Evolutionary conservation across 495 filamentous ascomycete genomes (phyloP).

Genomic region (Aspergillus taichungensis): DNA sequence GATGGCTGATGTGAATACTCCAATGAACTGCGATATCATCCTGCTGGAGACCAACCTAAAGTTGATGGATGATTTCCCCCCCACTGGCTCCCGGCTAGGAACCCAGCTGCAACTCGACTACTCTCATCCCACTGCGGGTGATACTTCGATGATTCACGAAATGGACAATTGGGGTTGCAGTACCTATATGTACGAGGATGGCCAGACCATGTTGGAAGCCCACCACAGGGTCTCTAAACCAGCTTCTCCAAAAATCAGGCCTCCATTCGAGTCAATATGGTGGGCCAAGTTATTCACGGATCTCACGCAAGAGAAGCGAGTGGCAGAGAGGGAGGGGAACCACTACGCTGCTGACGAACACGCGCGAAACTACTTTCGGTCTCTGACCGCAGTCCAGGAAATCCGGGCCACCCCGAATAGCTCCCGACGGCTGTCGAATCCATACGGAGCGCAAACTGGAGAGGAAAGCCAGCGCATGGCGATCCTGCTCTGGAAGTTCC

Average conservation of each 20-base stretch:
- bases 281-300: slow-evolving; percentile 41
- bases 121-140: slow-evolving; percentile 26
- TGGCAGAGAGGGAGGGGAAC: slow-evolving; percentile 28
- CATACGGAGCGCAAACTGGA: slow-evolving; percentile 18
- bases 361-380: slow-evolving; percentile 30
- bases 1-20: slow-evolving; percentile 25
- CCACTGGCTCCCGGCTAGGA: slow-evolving; percentile 30
- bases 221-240: slow-evolving; percentile 29
- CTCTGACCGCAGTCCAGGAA: slow-evolving; percentile 43
- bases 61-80: slow-evolving; percentile 39
- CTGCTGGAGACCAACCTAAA: slow-evolving; percentile 40
- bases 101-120: slow-evolving; percentile 39
- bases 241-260: slow-evolving; percentile 35
- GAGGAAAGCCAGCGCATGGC: slow-evolving; percentile 39
- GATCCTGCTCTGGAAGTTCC: slow-evolving; percentile 47
- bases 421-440: slow-evolving; percentile 23
- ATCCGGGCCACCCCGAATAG: slow-evolving; percentile 29
- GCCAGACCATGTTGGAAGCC: slow-evolving; percentile 24
- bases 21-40: slow-evolving; percentile 39
- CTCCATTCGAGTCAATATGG: slow-evolving; percentile 40
- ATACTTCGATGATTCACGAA: slow-evolving; percentile 28
- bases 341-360: slow-evolving; percentile 30
- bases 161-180: slow-evolving; percentile 42
- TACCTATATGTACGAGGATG: slow-evolving; percentile 37
- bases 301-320: slow-evolving; percentile 31